Evolutionary conservation across 2,329 filamentous ascomycete species (phyloP), one percentile per base, ranked within the genome.

Genomic region (Aspergillus tamarii): DNA sequence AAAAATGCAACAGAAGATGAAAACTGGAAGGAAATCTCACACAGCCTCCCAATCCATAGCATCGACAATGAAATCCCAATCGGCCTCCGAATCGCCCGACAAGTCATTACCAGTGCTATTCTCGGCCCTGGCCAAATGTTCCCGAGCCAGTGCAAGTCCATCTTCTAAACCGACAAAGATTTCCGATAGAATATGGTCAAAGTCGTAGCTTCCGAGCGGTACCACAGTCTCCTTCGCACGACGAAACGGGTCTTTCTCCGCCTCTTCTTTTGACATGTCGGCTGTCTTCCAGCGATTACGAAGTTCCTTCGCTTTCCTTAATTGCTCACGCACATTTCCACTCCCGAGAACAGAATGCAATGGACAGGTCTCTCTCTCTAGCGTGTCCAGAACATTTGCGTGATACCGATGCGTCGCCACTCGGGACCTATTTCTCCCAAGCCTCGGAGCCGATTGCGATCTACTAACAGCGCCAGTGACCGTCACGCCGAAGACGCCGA

Each of bases 221-320:
- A 76, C 72, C 26, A 67, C 28, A 14, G 54, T 59, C 8, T 62
- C 63, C 21, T 57, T 57, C 62, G 72, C 46, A 9, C 56, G 54
- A 19, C 28, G 41, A 72, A 75, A 61, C 14, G 64, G 60, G 61
- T 73, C 67, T 34, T 61, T 56, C 63, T 64, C 57, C 60, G 62
- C 60, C 65, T 75, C 73, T 26, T 73, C 70, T 19, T 62, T 60
- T 7, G 76, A 75, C 50, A 85, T 82, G 43, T 88, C 86, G 0
- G 85, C 88, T 60, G 88, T 86, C 77, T 92, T 92, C 90, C 90
- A 92, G 11, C 87, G 81, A 68, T 92, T 92, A 1, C 90, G 81
- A 61, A 91, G 82, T 67, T 91, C 88, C 73, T 92, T 92, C 0
- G 90, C 90, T 60, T 86, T 80, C 58, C 83, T 82, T 4, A 93